Conservation (phyloP, 2,329 filamentous ascomycete species). For the Penicillium sp. region DNA sequence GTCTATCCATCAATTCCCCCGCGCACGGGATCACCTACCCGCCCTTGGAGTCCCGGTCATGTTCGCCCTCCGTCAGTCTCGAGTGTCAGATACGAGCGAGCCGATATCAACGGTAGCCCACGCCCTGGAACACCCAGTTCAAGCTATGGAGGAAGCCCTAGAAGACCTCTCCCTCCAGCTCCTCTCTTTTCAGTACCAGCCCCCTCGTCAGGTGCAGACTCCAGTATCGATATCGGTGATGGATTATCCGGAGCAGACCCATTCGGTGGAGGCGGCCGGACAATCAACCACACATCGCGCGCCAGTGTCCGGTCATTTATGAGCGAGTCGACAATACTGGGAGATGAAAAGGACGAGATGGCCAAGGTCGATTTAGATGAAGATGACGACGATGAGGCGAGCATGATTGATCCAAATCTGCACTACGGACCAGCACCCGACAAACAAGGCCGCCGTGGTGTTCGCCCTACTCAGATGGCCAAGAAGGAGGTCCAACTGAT, state of each 20-base stretch:
- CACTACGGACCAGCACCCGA: slow-evolving; percentile 87
- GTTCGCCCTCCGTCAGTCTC: slow-evolving; percentile 67
- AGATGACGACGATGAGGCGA: slow-evolving; percentile 43
- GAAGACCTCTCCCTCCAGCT: slow-evolving; percentile 82
- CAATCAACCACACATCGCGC: slow-evolving; percentile 53
- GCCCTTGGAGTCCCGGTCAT: slow-evolving; percentile 63
- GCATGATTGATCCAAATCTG: slow-evolving; percentile 62
- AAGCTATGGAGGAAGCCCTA: slow-evolving; percentile 82
- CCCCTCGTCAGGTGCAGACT: slow-evolving; percentile 40
- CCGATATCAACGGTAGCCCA: slow-evolving; percentile 85
- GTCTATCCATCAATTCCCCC: slow-evolving; percentile 39
- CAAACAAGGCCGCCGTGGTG: slow-evolving; percentile 83
- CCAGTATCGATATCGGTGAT: slow-evolving; percentile 55
- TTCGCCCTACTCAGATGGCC: slow-evolving; percentile 81
- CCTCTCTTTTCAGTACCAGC: slow-evolving; percentile 72
- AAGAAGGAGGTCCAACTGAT: slow-evolving; percentile 94
- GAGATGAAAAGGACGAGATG: slow-evolving; percentile 53
- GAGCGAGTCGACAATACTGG: slow-evolving; percentile 61
- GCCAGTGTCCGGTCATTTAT: slow-evolving; percentile 63
- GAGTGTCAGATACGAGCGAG: slow-evolving; percentile 76
- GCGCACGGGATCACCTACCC: slow-evolving; percentile 44
- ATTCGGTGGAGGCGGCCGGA: slow-evolving; percentile 59
- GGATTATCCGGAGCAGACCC: slow-evolving; percentile 73
- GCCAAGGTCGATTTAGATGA: slow-evolving; percentile 50
- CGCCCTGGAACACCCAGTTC: slow-evolving; percentile 89